Base-by-base conservation (phyloP, 495 filamentous ascomycete genomes). In the Neurospora intermedia region DNA sequence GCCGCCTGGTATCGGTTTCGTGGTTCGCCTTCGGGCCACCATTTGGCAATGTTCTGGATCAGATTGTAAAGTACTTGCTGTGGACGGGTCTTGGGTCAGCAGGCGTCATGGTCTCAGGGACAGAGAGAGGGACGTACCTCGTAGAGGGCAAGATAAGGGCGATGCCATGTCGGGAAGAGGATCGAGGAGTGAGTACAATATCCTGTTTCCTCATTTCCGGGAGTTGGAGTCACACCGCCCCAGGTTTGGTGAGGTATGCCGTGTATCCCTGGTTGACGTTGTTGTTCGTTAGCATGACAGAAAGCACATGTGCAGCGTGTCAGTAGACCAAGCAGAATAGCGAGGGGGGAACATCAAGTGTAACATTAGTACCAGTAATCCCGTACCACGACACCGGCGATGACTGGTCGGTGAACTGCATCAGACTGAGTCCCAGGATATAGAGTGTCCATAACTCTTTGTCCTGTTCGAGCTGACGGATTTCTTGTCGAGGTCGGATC, bases 101-200 rank as follows among this genome's bases (percentile, higher is more conserved):
- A 35, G 54, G 9, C 54, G 54, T 66, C 7, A 66, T 66, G 16
- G 41, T 6, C 73, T 78, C 71, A 79, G 75, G 70, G 5, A 69
- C 35, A 27, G 7, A 20, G 7, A 20, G 38, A 62, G n/a, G n/a
- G 39, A 41, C n/a, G 75, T 81, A 91, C 90, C 86, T 93, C 91
- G 73, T 88, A 88, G 41, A 93, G 79, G 43, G 86, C 85, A 72
- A 92, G 83, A 79, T 92, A 93, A 18, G 90, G 88, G 54, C 91
- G 83, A 82, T 93, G 91, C 91, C 91, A 93, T 23, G 89, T 86
- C 45, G 87, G 85, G 75, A 93, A 93, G 42, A 93, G 81, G 69
- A 89, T 86, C 10, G 88, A 91, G 13, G 83, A 81, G 80, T 93
- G 91, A 18, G 84, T 82, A 74, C 91, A 93, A 76, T 91, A 92